Evolutionary conservation across 2,329 filamentous ascomycete genomes (phyloP).

Genomic region (Cladosporium sp.): DNA sequence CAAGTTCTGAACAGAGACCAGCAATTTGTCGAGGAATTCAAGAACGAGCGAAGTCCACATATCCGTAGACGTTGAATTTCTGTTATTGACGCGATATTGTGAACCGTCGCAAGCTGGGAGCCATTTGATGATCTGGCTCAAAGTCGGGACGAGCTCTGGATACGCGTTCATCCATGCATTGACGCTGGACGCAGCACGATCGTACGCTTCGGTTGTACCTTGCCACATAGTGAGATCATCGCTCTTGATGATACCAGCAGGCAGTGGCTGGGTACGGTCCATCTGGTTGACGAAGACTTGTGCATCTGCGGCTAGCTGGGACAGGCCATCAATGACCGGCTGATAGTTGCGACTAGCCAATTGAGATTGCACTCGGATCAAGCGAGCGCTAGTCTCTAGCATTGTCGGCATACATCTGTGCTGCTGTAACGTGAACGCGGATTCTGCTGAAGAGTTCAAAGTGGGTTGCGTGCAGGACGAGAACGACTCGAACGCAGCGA

Average conservation of each 20-base stretch:
- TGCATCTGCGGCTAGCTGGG: not conserved
- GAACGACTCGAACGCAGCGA: slow-evolving; percentile 10
- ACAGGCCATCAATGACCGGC: slow-evolving; percentile 6
- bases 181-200: not conserved
- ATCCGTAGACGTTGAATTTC: slow-evolving; percentile 17
- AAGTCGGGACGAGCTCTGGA: slow-evolving; percentile 4
- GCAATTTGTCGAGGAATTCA: slow-evolving; percentile 65
- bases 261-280: not conserved
- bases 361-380: slow-evolving; percentile 16
- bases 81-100: not conserved
- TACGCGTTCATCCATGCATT: not conserved
- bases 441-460: not conserved
- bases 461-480: slow-evolving; percentile 3
- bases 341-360: slow-evolving; percentile 17
- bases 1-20: slow-evolving; percentile 74
- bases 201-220: not conserved
- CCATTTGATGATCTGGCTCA: slow-evolving; percentile 5
- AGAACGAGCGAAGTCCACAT: slow-evolving; percentile 58
- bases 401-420: not conserved
- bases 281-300: slow-evolving; percentile 33
- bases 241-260: not conserved
- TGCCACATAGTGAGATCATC: slow-evolving; percentile 2
- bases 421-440: slow-evolving; percentile 1
- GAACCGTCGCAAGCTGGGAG: not conserved
- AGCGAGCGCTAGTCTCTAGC: not conserved